A percentile compares a stretch with the other conserved stretches of the same genome.
Conservation (phyloP, 148 eudicot species). For the Silene latifolia region DNA sequence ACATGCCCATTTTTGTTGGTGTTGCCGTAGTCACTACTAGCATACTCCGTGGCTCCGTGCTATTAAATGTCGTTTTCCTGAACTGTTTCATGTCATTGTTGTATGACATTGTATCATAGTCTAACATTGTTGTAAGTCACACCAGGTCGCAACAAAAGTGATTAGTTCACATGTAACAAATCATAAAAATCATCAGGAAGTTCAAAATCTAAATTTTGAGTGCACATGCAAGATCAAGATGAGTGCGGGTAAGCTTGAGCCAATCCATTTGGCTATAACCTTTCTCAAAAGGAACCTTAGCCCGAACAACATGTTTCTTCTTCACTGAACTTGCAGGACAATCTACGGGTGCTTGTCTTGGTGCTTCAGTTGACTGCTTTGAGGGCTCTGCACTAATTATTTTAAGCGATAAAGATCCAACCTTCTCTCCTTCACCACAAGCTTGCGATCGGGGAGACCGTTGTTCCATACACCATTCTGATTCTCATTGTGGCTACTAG, state of each 20-base stretch:
- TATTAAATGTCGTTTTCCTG: conserved; percentile 23
- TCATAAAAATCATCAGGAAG: not conserved
- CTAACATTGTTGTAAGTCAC: too few species aligned
- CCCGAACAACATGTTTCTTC: too few species aligned
- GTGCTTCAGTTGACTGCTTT: conserved; percentile 21
- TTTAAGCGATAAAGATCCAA: conserved; percentile 75
- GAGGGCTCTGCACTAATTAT: conserved; percentile 53
- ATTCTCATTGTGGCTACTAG: conserved; percentile 20
- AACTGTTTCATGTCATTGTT: conserved; percentile 32
- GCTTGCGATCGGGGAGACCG: conserved; percentile 16
- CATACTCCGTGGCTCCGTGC: conserved; percentile 56
- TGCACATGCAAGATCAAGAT: conserved; percentile 92
- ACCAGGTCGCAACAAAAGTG: too few species aligned
- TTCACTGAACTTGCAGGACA: too few species aligned
- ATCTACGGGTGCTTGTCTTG: too few species aligned
- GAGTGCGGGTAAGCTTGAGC: conserved; percentile 79
- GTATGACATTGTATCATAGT: conserved; percentile 35
- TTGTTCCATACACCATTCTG: too few species aligned
- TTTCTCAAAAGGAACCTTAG: too few species aligned
- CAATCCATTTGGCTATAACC: too few species aligned
- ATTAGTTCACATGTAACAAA: too few species aligned
- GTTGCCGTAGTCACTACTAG: conserved; percentile 43
- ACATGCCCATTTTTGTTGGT: conserved; percentile 31
- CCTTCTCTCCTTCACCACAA: conserved; percentile 41
- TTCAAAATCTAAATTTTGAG: not conserved